Percentiles rank a stretch among this genome's conserved stretches.
Conservation (phyloP, 768 basidiomycete genomes). For the Hericium alpestre region DNA sequence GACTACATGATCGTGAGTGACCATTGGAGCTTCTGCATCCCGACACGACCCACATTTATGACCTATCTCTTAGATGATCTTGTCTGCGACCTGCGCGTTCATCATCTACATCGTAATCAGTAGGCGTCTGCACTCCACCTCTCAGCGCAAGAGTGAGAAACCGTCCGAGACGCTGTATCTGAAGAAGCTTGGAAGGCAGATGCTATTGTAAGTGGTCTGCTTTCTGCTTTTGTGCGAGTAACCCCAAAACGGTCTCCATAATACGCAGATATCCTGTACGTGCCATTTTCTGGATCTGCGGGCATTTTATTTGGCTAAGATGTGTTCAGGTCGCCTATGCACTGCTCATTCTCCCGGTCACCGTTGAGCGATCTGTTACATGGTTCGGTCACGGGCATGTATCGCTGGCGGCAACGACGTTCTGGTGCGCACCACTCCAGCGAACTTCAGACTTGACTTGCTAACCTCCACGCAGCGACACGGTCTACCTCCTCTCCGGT, state of each 20-base stretch:
- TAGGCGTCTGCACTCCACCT: constrained; percentile 18
- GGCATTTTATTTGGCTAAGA: no score
- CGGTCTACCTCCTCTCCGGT: constrained; percentile 18
- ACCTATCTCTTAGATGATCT: constrained; percentile 32
- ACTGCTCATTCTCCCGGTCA: constrained; percentile 38
- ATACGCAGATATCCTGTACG: constrained; percentile 21
- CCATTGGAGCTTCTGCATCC: no score
- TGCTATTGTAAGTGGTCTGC: constrained; percentile 34
- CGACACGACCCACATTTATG: background rate
- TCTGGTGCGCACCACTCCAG: constrained; percentile 32
- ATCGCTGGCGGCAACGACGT: constrained; percentile 32
- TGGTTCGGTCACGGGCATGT: constrained; percentile 32
- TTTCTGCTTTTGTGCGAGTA: background rate
- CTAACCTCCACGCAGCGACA: constrained; percentile 8
- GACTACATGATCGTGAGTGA: constrained; percentile 41
- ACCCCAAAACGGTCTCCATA: background rate
- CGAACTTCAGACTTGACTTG: background rate
- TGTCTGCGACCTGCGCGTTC: constrained; percentile 32
- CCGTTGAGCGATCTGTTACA: constrained; percentile 30
- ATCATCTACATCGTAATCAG: constrained; percentile 39
- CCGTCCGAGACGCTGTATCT: constrained; percentile 22
- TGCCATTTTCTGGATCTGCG: background rate
- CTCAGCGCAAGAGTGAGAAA: constrained; percentile 35
- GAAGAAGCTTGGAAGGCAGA: constrained; percentile 31
- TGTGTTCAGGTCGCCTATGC: constrained; percentile 35